phyloP scores from a whole-genome alignment of 495 filamentous ascomycete genomes.

The Neurospora sp. region DNA sequence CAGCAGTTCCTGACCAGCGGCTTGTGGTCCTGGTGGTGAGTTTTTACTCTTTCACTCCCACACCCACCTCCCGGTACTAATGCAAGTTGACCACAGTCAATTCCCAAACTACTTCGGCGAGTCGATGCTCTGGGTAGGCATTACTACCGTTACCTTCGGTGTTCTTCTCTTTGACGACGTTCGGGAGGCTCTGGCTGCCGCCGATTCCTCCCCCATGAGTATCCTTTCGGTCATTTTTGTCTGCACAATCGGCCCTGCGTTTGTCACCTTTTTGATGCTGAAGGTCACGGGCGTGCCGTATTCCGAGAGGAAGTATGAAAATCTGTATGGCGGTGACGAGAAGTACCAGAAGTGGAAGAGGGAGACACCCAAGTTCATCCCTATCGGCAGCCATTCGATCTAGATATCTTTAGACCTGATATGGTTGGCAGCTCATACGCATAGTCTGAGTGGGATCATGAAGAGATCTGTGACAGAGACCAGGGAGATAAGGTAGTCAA shows the following conservation, averaged over 20 bases:
- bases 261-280: conserved; percentile 49
- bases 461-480: background rate
- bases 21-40: conserved; percentile 40
- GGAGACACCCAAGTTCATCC: conserved; percentile 54
- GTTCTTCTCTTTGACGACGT: conserved; percentile 35
- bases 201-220: conserved; percentile 18
- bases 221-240: conserved; percentile 32
- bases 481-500: background rate
- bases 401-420: background rate
- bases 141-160: conserved; percentile 35
- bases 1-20: conserved; percentile 53
- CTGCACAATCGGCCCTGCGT: conserved; percentile 49
- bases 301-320: conserved; percentile 57
- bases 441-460: background rate
- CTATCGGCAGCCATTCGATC: conserved; percentile 18
- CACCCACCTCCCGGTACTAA: background rate
- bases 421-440: background rate
- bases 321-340: conserved; percentile 48
- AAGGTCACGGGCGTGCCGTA: conserved; percentile 52
- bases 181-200: conserved; percentile 34
- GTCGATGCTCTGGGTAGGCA: conserved; percentile 52
- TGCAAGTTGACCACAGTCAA: conserved; percentile 22
- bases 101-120: conserved; percentile 66
- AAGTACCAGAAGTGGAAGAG: conserved; percentile 59
- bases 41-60: background rate